Percentiles rank a stretch among this genome's conserved stretches.
phyloP scores from a whole-genome alignment of 305 asterid genomes.

The Fraxinus dipetala region DNA sequence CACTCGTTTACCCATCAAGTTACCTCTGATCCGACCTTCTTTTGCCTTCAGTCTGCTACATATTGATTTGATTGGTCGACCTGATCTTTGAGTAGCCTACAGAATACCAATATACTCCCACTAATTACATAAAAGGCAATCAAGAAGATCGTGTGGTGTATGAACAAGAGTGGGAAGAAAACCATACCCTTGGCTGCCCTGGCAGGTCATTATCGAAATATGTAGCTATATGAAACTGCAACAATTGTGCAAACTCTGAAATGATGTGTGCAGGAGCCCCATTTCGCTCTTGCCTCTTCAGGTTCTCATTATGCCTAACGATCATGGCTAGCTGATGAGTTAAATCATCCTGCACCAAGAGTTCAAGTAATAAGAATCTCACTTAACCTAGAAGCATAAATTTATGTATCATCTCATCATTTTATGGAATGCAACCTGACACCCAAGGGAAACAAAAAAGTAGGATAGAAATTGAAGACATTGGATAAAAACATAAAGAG shows the following conservation, averaged over 20 bases:
- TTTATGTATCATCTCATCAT: slow-evolving; percentile 6
- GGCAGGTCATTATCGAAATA: slow-evolving; percentile 97
- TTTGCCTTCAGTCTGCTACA: slow-evolving; percentile 97
- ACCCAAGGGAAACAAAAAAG: slow-evolving; percentile 17
- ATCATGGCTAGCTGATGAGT: slow-evolving; percentile 99
- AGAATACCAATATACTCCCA: neutral
- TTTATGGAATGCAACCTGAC: slow-evolving; percentile 1
- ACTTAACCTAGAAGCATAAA: slow-evolving; percentile 1
- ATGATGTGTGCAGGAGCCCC: slow-evolving; percentile 99
- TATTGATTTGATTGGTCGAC: slow-evolving; percentile 92
- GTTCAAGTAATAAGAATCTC: slow-evolving; percentile 29
- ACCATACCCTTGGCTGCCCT: slow-evolving; percentile 90
- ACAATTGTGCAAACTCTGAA: slow-evolving; percentile 92
- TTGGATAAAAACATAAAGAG: slow-evolving; percentile 15
- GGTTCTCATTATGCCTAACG: slow-evolving; percentile 89
- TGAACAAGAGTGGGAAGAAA: neutral
- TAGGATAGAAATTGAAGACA: slow-evolving; percentile 12
- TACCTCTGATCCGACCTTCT: slow-evolving; percentile 95
- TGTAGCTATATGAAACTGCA: slow-evolving; percentile 95
- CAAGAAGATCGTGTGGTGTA: slow-evolving; percentile 16
- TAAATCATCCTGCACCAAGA: slow-evolving; percentile 81
- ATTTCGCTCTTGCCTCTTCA: slow-evolving; percentile 92
- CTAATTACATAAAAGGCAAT: slow-evolving; percentile 23
- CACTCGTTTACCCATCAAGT: slow-evolving; percentile 97
- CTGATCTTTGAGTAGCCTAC: slow-evolving; percentile 96